Conservation (phyloP, 1,284 basidiomycete genomes). For the Laetiporus sulphureus region DNA sequence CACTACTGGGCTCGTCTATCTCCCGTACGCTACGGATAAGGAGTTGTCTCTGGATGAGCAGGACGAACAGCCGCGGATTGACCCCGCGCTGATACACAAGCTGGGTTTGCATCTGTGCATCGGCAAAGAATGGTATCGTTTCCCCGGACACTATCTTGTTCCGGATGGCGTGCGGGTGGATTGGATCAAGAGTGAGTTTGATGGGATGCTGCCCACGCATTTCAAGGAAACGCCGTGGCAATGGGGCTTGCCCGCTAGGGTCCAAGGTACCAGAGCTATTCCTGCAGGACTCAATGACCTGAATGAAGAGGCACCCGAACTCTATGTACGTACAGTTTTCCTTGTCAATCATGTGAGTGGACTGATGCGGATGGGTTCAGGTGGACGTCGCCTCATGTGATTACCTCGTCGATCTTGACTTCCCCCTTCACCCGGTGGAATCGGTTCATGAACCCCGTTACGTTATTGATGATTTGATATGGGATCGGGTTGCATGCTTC, state of each 20-base stretch:
- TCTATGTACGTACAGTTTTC: constrained; percentile 60
- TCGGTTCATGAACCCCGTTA: constrained; percentile 76
- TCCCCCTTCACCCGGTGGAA: constrained; percentile 54
- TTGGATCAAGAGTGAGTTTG: constrained; percentile 87
- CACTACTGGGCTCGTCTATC: constrained; percentile 51
- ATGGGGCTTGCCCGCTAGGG: constrained; percentile 50
- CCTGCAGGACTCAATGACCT: constrained; percentile 80
- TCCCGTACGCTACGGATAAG: constrained; percentile 35
- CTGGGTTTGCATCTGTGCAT: constrained; percentile 82
- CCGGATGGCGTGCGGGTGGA: constrained; percentile 78
- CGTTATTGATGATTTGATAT: constrained; percentile 50
- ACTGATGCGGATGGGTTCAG: constrained; percentile 32
- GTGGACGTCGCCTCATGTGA: constrained; percentile 69
- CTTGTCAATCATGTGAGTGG: not conserved
- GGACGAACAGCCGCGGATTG: constrained; percentile 55
- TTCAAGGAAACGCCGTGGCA: constrained; percentile 39
- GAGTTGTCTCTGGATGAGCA: constrained; percentile 23
- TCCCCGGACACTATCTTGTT: constrained; percentile 86
- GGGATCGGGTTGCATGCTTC: constrained; percentile 72
- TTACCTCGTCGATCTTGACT: constrained; percentile 84
- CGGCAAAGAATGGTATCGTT: constrained; percentile 95
- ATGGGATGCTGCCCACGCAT: constrained; percentile 84
- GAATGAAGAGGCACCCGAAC: constrained; percentile 74
- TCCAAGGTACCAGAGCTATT: constrained; percentile 55
- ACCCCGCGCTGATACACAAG: constrained; percentile 63